Conservation (phyloP, 148 eudicot genomes). For the Rhododendron molle region DNA sequence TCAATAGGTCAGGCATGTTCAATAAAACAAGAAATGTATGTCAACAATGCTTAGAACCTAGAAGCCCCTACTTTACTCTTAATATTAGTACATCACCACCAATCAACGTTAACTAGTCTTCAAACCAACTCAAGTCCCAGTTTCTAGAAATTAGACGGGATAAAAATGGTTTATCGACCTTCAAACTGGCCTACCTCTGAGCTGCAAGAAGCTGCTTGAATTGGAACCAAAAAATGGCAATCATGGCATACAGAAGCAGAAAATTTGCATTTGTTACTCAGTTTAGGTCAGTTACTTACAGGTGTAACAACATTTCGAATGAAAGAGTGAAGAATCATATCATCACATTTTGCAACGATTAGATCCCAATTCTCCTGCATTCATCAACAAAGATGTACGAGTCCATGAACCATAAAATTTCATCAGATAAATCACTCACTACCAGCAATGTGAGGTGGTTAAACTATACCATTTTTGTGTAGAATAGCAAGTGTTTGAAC, state of each 20-base stretch:
- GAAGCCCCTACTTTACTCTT: neutral
- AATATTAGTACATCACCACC: neutral
- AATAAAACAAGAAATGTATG: neutral
- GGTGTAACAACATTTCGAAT: slow-evolving; percentile 18
- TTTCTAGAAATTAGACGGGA: neutral
- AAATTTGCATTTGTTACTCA: neutral
- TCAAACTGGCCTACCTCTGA: neutral
- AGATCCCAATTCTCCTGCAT: slow-evolving; percentile 32
- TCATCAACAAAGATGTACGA: slow-evolving; percentile 3
- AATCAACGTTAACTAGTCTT: neutral
- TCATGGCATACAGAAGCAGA: neutral
- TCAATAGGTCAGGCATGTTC: neutral
- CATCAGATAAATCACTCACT: neutral
- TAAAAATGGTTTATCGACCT: neutral
- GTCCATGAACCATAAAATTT: neutral
- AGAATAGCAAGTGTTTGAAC: neutral
- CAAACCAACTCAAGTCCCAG: neutral
- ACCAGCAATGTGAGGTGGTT: neutral
- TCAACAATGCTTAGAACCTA: neutral
- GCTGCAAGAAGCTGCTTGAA: neutral
- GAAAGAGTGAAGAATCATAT: slow-evolving; percentile 14
- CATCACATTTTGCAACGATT: slow-evolving; percentile 18
- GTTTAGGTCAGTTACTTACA: slow-evolving; percentile 11
- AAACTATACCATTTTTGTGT: neutral
- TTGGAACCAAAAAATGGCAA: neutral